Evolutionary conservation across 371 early-diverging fungal genomes (phyloP), one percentile per base, ranked within the genome.

Genomic region (Rhizopus microsporus): DNA sequence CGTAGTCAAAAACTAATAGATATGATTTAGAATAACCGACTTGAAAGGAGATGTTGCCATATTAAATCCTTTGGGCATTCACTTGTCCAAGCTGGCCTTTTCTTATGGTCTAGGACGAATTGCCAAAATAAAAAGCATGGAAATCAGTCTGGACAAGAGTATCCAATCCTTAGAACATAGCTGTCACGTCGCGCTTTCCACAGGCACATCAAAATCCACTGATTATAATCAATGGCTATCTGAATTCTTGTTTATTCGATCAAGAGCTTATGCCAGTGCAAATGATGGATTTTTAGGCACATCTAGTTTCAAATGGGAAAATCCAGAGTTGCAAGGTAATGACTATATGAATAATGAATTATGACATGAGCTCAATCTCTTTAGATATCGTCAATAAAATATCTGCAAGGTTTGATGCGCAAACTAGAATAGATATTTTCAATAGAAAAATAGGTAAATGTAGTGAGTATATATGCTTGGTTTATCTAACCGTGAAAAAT

Each of bases 91-190:
- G 35, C 29, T 59, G 8, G 63, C 74, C 17, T 67, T 73, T 29
- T 73, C 74, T 3, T 60, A 70, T 37, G 71, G 70, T 16, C 42
- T 73, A 15, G 74, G 70, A 0, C 53, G 68, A n/a, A 65, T 65
- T 0, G 65, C 65, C 4, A 69, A 66, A 33, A n/a, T 73, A 29
- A 46, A 39, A 8, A 64, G 52, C 15, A 37, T 70, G 2, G 74
- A 73, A 17, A 13, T 30, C 0, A 16, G 16, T 5, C 0, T 59
- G 13, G 47, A 56, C 15, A 12, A 16, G 10, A 31, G 54, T 1
- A 16, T 8, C 6, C 38, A 37, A 2, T n/a, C 13, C 4, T 10
- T 23, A 23, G 23, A 23, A 23, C 23, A 23, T 23, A 23, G 6
- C 13, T 30, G 40, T 32, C 31, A 15, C 12, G 9, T 42, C 23